Evolutionary conservation across 352 stramenopile species (phyloP).

Genomic region (Globisporangium lucens): DNA sequence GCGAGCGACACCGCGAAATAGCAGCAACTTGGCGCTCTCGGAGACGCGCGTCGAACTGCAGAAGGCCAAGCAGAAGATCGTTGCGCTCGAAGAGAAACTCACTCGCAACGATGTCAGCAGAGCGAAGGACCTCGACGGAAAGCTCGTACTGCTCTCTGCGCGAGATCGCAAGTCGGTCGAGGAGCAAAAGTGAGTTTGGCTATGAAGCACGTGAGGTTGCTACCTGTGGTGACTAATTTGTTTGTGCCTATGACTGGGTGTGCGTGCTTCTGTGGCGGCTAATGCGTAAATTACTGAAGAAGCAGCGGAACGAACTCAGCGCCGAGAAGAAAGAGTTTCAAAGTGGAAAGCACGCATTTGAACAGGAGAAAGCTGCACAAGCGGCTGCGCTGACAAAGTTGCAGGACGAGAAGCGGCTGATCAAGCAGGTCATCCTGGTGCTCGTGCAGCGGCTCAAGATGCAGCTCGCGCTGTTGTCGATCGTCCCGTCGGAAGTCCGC

Average conservation of each 20-base stretch:
- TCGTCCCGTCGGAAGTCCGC: constrained; percentile 20
- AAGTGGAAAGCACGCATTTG: constrained; percentile 19
- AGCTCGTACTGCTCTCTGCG: constrained; percentile 25
- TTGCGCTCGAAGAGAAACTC: constrained; percentile 41
- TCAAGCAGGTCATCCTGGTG: constrained; percentile 42
- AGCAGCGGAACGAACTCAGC: constrained; percentile 32
- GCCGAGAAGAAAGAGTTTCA: constrained; percentile 34
- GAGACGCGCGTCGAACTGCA: constrained; percentile 46
- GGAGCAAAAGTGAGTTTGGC: constrained; percentile 42
- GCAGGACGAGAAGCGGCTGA: constrained; percentile 39
- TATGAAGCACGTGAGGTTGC: neutral
- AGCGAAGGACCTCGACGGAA: constrained; percentile 39
- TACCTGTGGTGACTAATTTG: neutral
- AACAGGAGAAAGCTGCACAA: constrained; percentile 14
- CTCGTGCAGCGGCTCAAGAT: constrained; percentile 39
- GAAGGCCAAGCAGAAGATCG: constrained; percentile 50
- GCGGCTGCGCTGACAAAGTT: constrained; percentile 16
- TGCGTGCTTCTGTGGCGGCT: neutral
- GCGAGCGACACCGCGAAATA: constrained; percentile 12
- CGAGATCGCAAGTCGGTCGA: constrained; percentile 35
- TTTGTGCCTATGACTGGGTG: neutral
- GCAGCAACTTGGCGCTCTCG: constrained; percentile 21
- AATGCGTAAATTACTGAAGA: constrained; percentile 34
- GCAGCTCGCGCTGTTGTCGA: constrained; percentile 46
- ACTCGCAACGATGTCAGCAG: constrained; percentile 21